Evolutionary conservation across 2,329 filamentous ascomycete species (phyloP).

Genomic region (Curvularia hawaiiensis): DNA sequence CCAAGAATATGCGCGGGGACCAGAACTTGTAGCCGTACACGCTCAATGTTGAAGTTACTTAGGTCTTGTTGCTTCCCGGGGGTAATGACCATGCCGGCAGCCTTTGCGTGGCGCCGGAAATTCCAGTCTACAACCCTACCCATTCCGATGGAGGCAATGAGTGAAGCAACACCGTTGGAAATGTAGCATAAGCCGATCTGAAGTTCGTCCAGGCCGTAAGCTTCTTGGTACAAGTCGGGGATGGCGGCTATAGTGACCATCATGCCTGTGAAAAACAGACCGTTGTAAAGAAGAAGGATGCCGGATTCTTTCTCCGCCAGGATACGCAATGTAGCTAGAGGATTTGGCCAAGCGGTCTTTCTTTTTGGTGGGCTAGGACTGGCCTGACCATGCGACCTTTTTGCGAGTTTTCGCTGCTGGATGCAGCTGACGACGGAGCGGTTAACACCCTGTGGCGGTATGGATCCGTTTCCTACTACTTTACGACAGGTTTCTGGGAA

Average conservation of each 20-base stretch:
- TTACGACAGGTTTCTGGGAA: slow-evolving; percentile 53
- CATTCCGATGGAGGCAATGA: slow-evolving; percentile 36
- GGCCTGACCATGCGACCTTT: background rate
- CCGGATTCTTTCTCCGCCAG: slow-evolving; percentile 39
- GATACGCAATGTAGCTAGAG: slow-evolving; percentile 35
- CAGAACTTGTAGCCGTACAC: slow-evolving; percentile 49
- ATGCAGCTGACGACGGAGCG: slow-evolving; percentile 38
- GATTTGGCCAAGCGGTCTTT: slow-evolving; percentile 34
- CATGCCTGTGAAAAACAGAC: slow-evolving; percentile 42
- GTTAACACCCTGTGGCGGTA: slow-evolving; percentile 40
- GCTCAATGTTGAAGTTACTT: slow-evolving; percentile 57
- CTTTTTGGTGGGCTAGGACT: slow-evolving; percentile 16
- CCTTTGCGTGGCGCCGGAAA: slow-evolving; percentile 69
- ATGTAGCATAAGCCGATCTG: slow-evolving; percentile 42
- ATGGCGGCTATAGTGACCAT: slow-evolving; percentile 37
- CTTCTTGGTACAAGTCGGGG: slow-evolving; percentile 33
- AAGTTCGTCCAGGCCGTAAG: slow-evolving; percentile 38
- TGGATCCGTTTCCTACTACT: slow-evolving; percentile 50
- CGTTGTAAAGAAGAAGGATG: slow-evolving; percentile 40
- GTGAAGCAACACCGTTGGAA: slow-evolving; percentile 33
- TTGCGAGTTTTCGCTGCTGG: slow-evolving; percentile 32
- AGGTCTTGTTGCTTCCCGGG: slow-evolving; percentile 62
- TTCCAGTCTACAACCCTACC: slow-evolving; percentile 68
- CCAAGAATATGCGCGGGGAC: slow-evolving; percentile 44
- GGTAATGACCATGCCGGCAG: slow-evolving; percentile 65